A percentile compares a stretch with the other conserved stretches of the same genome.
Conservation (phyloP, 352 stramenopile genomes). For the Pythium biforme region DNA sequence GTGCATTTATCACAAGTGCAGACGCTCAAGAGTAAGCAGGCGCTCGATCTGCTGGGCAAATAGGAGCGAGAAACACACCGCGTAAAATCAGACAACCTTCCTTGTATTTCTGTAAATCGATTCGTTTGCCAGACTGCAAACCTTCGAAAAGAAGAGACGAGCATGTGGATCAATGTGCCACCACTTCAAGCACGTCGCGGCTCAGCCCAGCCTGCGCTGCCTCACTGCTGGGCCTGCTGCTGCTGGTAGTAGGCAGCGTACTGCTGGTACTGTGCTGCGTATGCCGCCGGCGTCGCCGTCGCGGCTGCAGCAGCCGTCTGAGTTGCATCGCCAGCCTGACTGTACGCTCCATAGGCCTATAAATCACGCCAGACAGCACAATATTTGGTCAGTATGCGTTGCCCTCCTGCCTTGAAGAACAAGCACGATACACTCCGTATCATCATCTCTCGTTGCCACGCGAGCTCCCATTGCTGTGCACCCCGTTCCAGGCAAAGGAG, state of each 20-base stretch:
- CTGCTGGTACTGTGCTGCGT: constrained; percentile 61
- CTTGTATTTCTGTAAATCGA: constrained; percentile 1
- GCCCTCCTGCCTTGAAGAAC: not conserved
- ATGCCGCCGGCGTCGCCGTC: constrained; percentile 26
- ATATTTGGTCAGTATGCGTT: constrained; percentile 7
- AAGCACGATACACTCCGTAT: constrained; percentile 26
- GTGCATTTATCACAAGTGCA: constrained; percentile 84
- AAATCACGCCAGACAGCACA: constrained; percentile 9
- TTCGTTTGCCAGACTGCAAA: not conserved
- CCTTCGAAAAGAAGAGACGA: not conserved
- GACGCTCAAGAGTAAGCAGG: constrained; percentile 85
- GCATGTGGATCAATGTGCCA: not conserved
- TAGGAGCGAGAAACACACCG: constrained; percentile 20
- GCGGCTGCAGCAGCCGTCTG: constrained; percentile 12
- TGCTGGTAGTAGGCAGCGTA: constrained; percentile 75
- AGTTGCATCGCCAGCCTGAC: constrained; percentile 33
- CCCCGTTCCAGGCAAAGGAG: not conserved
- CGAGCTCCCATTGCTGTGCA: constrained; percentile 15
- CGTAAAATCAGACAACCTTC: not conserved
- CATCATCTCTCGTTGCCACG: constrained; percentile 18
- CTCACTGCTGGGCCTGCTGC: constrained; percentile 23
- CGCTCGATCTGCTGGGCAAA: constrained; percentile 69
- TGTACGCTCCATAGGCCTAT: constrained; percentile 63
- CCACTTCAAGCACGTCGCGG: not conserved
- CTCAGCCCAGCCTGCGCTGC: not conserved